Conservation (phyloP, 768 basidiomycete species). For the Infundibulicybe gibba region DNA sequence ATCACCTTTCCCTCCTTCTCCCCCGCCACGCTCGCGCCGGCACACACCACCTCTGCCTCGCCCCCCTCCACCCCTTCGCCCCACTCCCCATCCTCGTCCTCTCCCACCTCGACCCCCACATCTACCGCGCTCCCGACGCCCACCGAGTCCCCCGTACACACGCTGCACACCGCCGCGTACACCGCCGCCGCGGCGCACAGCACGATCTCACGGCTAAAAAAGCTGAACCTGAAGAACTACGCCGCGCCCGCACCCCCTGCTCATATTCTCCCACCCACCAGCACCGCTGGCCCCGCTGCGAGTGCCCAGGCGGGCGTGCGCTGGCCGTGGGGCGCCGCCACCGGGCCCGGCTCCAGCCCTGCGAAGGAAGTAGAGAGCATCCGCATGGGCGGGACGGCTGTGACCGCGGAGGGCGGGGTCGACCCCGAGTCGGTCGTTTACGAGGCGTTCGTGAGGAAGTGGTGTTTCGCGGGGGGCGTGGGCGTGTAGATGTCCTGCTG, state of each 20-base stretch:
- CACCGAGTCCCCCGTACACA: slow-evolving; percentile 1
- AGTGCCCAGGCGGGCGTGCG: slow-evolving; percentile 5
- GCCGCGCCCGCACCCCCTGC: slow-evolving; percentile 34
- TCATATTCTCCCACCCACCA: background rate
- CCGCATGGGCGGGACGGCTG: background rate
- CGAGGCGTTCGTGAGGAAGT: slow-evolving; percentile 59
- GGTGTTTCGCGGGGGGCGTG: slow-evolving; percentile 61
- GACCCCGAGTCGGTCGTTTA: slow-evolving; percentile 26
- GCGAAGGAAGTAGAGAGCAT: background rate
- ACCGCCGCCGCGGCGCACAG: slow-evolving; percentile 27
- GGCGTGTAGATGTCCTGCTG: background rate
- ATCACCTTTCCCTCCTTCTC: slow-evolving; percentile 3
- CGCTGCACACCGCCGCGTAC: slow-evolving; percentile 6
- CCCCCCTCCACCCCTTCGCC: slow-evolving; percentile 1
- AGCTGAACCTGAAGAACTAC: slow-evolving; percentile 47
- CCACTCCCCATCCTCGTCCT: slow-evolving; percentile 3
- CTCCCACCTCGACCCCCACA: background rate
- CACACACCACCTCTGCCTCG: background rate
- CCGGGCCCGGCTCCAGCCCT: background rate
- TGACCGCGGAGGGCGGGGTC: background rate
- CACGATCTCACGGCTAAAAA: slow-evolving; percentile 27
- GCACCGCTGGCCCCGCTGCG: slow-evolving; percentile 2
- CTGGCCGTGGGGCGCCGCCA: slow-evolving; percentile 13
- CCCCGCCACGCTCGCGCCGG: slow-evolving; percentile 4
- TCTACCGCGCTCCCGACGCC: slow-evolving; percentile 6